Evolutionary conservation across 148 eudicot genomes (phyloP).

Genomic region (Vaccinium myrtillus): DNA sequence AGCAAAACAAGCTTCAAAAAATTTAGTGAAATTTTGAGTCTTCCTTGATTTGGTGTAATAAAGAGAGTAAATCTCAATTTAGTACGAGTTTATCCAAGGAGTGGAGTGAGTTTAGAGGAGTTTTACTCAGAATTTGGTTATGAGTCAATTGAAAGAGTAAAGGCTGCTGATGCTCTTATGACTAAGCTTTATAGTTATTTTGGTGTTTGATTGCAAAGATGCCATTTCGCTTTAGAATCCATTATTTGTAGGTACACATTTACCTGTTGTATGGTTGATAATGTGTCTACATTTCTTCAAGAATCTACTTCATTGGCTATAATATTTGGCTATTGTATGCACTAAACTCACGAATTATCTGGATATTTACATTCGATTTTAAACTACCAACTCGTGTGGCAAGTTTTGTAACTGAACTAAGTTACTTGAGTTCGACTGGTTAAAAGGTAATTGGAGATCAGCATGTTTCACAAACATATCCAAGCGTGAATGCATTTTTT

Average conservation of each 20-base stretch:
- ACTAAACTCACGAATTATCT: background rate
- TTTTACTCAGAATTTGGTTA: no score
- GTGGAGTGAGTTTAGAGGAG: no score
- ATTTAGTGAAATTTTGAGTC: no score
- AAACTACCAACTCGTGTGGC: background rate
- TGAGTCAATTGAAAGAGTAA: no score
- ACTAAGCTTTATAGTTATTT: background rate
- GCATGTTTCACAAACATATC: background rate
- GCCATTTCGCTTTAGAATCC: background rate
- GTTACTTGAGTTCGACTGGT: background rate
- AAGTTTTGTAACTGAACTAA: background rate
- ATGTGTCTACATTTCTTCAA: background rate
- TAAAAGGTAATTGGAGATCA: background rate
- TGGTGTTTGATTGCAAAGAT: background rate
- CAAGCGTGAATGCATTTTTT: background rate
- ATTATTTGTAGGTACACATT: background rate
- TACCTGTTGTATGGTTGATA: background rate
- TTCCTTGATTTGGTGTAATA: no score
- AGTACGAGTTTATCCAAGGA: no score
- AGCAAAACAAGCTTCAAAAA: no score
- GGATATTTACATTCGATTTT: background rate
- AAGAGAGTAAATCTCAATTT: no score
- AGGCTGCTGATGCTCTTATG: background rate
- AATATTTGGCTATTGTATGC: background rate
- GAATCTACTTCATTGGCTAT: background rate